Evolutionary conservation across 371 early-diverging fungal species (phyloP).

Genomic region (Lichtheimia hyalospora): DNA sequence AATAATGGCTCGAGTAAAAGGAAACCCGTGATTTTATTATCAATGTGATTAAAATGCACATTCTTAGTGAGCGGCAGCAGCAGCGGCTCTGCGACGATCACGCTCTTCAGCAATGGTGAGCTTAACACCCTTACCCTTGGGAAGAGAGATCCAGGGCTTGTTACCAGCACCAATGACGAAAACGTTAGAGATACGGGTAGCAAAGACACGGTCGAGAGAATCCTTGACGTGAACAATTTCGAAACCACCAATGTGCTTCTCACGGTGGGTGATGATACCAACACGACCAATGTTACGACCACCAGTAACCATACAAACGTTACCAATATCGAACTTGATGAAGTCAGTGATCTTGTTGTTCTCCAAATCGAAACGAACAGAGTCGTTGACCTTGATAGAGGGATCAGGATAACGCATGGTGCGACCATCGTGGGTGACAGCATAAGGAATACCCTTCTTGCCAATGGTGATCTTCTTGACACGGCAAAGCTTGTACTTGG

Average conservation of each 20-base stretch:
- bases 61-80: constrained; percentile 39
- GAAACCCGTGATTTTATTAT: neutral
- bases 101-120: constrained; percentile 98
- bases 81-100: constrained; percentile 78
- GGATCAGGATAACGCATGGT: constrained; percentile 99
- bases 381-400: constrained; percentile 98
- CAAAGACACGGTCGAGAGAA: constrained; percentile 83
- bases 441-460: constrained; percentile 94
- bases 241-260: constrained; percentile 98
- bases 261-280: constrained; percentile 97
- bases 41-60: neutral
- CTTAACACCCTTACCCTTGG: constrained; percentile 98
- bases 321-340: constrained; percentile 96
- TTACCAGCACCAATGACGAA: constrained; percentile 84
- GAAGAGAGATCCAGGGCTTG: constrained; percentile 90
- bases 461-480: constrained; percentile 95
- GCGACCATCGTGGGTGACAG: constrained; percentile 99
- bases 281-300: constrained; percentile 99
- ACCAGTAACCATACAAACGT: constrained; percentile 96
- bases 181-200: constrained; percentile 91
- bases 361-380: constrained; percentile 96
- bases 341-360: constrained; percentile 92
- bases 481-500: constrained; percentile 99
- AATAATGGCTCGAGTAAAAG: neutral
- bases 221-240: constrained; percentile 96